These are phyloP conservation scores for Corymbia maculata DNA, from an alignment of 345 rosid species.

Conservation along the genomic window DNA sequence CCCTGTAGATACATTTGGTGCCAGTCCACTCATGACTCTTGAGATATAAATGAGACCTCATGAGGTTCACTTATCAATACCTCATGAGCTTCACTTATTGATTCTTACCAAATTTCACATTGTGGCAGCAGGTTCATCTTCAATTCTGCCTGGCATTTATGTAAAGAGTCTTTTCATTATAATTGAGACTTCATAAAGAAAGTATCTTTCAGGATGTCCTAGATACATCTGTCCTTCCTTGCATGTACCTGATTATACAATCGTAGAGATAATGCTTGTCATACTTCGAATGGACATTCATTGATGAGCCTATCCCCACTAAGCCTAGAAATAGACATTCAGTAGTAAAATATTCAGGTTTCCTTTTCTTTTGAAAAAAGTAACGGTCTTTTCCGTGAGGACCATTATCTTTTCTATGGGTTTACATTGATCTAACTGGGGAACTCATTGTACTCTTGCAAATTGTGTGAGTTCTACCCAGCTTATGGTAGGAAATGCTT, in stretches of 20 bases:
- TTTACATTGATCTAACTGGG: not conserved
- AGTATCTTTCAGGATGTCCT: not conserved
- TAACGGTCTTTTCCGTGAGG: not conserved
- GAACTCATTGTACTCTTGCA: not conserved
- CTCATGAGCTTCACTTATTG: not conserved
- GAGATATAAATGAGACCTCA: not conserved
- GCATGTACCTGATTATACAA: not conserved
- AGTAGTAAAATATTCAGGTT: not conserved
- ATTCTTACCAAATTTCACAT: not conserved
- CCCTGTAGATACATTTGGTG: not conserved
- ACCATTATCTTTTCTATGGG: not conserved
- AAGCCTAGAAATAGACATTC: not conserved
- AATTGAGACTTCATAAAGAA: not conserved
- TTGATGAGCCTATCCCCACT: not conserved
- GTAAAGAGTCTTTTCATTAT: not conserved
- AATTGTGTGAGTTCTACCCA: not conserved
- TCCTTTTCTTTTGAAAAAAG: not conserved
- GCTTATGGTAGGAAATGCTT: not conserved
- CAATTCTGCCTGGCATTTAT: not conserved
- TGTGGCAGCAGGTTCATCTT: not conserved
- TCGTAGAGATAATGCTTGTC: not conserved
- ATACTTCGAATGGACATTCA: not conserved
- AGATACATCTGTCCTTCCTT: not conserved
- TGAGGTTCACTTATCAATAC: not conserved
- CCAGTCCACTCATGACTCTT: not conserved